Conservation (phyloP, 2,329 filamentous ascomycete genomes). For the Cladosporium sp. region DNA sequence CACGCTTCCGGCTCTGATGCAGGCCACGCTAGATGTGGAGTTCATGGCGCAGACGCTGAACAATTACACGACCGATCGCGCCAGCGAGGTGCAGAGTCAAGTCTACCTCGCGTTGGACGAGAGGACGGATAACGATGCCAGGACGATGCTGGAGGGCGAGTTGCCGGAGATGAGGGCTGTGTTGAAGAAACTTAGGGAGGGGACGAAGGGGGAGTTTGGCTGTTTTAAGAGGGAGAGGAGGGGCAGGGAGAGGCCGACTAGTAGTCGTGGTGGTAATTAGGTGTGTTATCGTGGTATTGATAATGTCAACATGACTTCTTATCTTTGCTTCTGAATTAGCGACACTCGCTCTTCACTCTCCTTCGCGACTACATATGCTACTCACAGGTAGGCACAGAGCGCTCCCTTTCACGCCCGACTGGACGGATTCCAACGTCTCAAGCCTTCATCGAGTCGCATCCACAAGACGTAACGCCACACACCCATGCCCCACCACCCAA, state of each 20-base stretch:
- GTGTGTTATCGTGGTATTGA: too few species aligned
- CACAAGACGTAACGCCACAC: too few species aligned
- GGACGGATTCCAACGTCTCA: too few species aligned
- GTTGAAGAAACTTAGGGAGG: constrained; percentile 77
- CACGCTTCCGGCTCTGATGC: constrained; percentile 79
- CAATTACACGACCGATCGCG: constrained; percentile 81
- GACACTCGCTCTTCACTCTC: too few species aligned
- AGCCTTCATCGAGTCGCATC: too few species aligned
- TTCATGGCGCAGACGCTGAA: constrained; percentile 92
- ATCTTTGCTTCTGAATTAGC: too few species aligned
- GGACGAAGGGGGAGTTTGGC: constrained; percentile 74
- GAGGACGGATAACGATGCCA: constrained; percentile 82
- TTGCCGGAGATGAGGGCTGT: constrained; percentile 84
- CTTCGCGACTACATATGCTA: too few species aligned
- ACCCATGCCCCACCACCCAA: too few species aligned
- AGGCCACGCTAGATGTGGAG: constrained; percentile 95
- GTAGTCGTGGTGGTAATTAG: neutral
- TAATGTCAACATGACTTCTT: too few species aligned
- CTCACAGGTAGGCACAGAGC: too few species aligned
- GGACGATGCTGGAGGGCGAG: constrained; percentile 76
- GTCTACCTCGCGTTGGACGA: constrained; percentile 90
- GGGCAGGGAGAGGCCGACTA: constrained; percentile 8
- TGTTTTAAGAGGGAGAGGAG: constrained; percentile 32
- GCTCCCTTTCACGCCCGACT: too few species aligned
- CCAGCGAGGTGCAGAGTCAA: constrained; percentile 76